These are phyloP conservation scores for Phoma sp. DNA, from an alignment of 2,329 filamentous ascomycete genomes.

Conservation along the genomic window DNA sequence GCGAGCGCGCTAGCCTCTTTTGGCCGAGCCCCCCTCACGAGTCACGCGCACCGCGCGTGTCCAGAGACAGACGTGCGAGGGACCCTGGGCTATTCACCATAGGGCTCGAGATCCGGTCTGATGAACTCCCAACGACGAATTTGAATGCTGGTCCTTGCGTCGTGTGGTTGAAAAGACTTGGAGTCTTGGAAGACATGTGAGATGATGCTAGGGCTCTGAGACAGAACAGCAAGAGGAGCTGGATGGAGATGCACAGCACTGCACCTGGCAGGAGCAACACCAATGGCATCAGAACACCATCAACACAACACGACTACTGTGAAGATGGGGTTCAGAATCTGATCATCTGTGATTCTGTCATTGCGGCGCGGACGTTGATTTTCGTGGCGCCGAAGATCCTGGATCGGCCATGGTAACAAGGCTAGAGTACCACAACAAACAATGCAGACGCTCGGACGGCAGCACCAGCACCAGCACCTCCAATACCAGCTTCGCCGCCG, in stretches of 20 bases:
- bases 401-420: background rate
- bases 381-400: constrained; percentile 20
- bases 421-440: constrained; percentile 20
- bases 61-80: too few species aligned
- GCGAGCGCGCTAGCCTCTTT: constrained; percentile 10
- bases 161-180: too few species aligned
- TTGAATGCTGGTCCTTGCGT: too few species aligned
- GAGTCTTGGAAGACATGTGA: too few species aligned
- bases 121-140: too few species aligned
- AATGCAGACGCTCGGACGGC: constrained; percentile 24
- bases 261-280: too few species aligned
- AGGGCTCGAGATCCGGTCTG: too few species aligned
- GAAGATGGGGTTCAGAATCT: background rate
- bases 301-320: background rate
- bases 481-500: constrained; percentile 37
- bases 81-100: too few species aligned
- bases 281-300: background rate
- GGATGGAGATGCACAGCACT: too few species aligned
- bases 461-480: constrained; percentile 7
- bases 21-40: constrained; percentile 1
- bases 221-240: too few species aligned
- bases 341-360: constrained; percentile 3
- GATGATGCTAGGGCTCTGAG: too few species aligned
- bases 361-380: constrained; percentile 18
- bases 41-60: too few species aligned